Base-by-base conservation (phyloP, 2,329 filamentous ascomycete genomes). In the Aurifilum marmelostoma region DNA sequence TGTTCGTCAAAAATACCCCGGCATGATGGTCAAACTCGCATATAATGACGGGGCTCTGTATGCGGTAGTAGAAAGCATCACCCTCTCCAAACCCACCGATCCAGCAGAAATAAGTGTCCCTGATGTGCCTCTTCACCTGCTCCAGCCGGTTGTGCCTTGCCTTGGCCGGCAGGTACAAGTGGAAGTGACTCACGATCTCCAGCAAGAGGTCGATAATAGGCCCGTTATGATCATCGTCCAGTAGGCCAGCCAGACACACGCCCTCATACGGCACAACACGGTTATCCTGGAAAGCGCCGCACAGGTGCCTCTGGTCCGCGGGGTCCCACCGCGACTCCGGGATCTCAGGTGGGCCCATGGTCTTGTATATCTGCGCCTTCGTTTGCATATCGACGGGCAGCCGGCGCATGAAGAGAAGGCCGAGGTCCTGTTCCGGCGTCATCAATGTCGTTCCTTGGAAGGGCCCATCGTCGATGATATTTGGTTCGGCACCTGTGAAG, bases 401-500 rank as follows among this genome's bases (percentile, higher is more conserved):
- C 29, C 82, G 84, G 75, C 91, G 90, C 91, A 94, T 93, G 1
- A 94, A 83, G 71, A 82, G 74, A 21, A 93, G 77, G 0, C 91
- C 91, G 0, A 92, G 77, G 1, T 78, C 77, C 61, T 91, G 91
- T 75, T 94, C 91, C 8, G 79, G 80, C 52, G 89, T 82, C 41
- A 93, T 79, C 67, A 94, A 92, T 3, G 85, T 81, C 0, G 89
- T 92, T 7, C 91, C 91, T 1, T 80, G 79, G 76, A 88, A 84
- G 0, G 85, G 85, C 0, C 91, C 91, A 0, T 79, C 77, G 72
- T 93, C 91, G 73, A 94, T 91, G 52, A 89, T 74, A 73, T 94
- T 93, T 0, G 92, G 92, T 78, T 95, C 92, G 0, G 92, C 92
- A 66, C 92, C 92, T 0, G 91, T 93, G 78, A 95, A 95, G 79